Evolutionary conservation across 2,329 filamentous ascomycete species (phyloP).

Genomic region (Neofusicoccum umdonicola): DNA sequence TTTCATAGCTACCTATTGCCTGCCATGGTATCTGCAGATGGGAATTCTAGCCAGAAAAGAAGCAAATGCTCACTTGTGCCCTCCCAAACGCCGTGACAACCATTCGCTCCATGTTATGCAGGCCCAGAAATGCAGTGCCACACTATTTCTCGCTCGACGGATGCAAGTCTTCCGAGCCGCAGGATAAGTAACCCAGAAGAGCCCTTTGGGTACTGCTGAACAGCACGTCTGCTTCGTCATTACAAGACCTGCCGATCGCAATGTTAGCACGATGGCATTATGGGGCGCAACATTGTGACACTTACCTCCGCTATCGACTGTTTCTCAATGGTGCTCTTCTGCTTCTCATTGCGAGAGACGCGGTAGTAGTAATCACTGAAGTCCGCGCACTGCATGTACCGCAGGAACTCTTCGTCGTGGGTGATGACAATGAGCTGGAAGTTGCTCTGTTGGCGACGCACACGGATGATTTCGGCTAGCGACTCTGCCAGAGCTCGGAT

Average conservation of each 20-base stretch:
- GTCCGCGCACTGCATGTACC: conserved; percentile 89
- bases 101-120: background rate
- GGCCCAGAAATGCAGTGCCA: background rate
- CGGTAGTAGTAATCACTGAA: conserved; percentile 92
- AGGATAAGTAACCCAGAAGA: background rate
- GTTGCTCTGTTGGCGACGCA: conserved; percentile 80
- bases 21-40: background rate
- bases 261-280: background rate
- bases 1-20: background rate
- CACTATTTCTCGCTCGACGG: background rate
- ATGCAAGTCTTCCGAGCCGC: conserved; percentile 7
- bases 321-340: conserved; percentile 83
- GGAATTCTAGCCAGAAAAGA: too few species aligned
- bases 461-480: conserved; percentile 81
- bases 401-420: conserved; percentile 94
- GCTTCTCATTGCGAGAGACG: conserved; percentile 75
- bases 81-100: background rate
- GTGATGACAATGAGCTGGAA: conserved; percentile 99
- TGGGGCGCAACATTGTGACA: background rate
- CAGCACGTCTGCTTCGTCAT: background rate
- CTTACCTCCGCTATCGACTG: conserved; percentile 44
- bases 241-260: background rate
- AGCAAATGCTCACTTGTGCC: background rate
- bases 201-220: background rate
- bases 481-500: conserved; percentile 84